Conservation (phyloP, 345 rosid species). For the Linum trigynum region DNA sequence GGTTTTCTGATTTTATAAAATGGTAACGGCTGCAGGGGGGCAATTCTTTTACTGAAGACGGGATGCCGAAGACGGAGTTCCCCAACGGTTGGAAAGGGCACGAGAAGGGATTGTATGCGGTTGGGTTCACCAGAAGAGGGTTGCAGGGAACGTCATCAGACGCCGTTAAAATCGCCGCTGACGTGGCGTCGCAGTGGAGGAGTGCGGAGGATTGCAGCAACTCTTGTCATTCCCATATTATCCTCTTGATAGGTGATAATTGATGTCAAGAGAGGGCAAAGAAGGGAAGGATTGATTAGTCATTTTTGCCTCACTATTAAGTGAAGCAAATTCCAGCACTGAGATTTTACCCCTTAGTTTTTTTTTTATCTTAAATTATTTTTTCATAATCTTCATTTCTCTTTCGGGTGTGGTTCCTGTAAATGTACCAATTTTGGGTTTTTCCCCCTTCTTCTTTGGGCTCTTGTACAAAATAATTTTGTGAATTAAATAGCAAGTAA, state of each 20-base stretch:
- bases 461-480: slow-evolving; percentile 21
- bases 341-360: neutral
- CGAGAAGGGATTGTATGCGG: slow-evolving; percentile 59
- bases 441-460: slow-evolving; percentile 8
- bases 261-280: neutral
- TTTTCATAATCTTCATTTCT: too few relatives aligned
- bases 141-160: slow-evolving; percentile 65
- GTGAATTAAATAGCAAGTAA: slow-evolving; percentile 10
- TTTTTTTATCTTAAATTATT: neutral
- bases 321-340: neutral
- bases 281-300: neutral
- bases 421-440: slow-evolving; percentile 44
- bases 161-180: slow-evolving; percentile 60
- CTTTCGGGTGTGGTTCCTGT: slow-evolving; percentile 23
- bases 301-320: neutral
- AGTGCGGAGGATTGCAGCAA: slow-evolving; percentile 17
- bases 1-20: neutral
- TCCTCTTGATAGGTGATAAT: slow-evolving; percentile 21
- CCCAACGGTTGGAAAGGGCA: slow-evolving; percentile 78
- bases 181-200: slow-evolving; percentile 52
- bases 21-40: slow-evolving; percentile 29
- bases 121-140: slow-evolving; percentile 83
- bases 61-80: slow-evolving; percentile 70
- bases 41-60: slow-evolving; percentile 64
- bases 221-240: slow-evolving; percentile 34